These are phyloP conservation scores for Neocatenulostroma microsporum DNA, from an alignment of 2,329 filamentous ascomycete genomes.

Conservation along the genomic window DNA sequence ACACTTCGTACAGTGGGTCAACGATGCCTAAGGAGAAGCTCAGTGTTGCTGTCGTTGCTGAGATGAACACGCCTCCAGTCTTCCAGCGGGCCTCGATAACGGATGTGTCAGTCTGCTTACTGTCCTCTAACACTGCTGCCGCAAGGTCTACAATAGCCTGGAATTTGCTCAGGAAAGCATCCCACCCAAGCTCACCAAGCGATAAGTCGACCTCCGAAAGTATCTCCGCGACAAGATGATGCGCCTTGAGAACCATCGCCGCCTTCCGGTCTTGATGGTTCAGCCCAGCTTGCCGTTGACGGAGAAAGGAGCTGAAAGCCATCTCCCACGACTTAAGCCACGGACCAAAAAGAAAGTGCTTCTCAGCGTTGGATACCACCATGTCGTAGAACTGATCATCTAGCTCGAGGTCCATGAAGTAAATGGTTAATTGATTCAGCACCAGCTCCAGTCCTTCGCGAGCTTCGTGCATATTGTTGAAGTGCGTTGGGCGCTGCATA, in stretches of 20 bases:
- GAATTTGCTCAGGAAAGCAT: conserved; percentile 16
- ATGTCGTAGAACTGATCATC: conserved; percentile 20
- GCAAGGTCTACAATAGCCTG: conserved; percentile 19
- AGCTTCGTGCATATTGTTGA: conserved; percentile 13
- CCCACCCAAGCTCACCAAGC: conserved; percentile 17
- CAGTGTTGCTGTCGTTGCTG: conserved; percentile 11
- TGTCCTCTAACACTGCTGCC: conserved; percentile 13
- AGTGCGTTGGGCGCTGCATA: conserved; percentile 8
- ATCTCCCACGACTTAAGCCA: conserved; percentile 18
- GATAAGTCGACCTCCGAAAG: conserved; percentile 18
- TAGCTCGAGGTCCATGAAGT: conserved; percentile 19
- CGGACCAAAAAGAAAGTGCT: conserved; percentile 14
- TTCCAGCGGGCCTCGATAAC: conserved; percentile 15
- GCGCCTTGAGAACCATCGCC: conserved; percentile 20
- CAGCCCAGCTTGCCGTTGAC: conserved; percentile 7
- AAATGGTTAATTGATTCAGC: conserved; percentile 15
- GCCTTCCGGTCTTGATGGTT: conserved; percentile 13
- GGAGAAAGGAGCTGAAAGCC: conserved; percentile 14
- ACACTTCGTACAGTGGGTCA: conserved; percentile 19
- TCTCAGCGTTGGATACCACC: conserved; percentile 15
- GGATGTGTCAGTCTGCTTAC: conserved; percentile 6
- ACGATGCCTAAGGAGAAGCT: conserved; percentile 19
- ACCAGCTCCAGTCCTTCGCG: conserved; percentile 13
- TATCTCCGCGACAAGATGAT: conserved; percentile 19
- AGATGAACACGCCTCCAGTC: conserved; percentile 13